A percentile compares a stretch with the other conserved stretches of the same genome.
Evolutionary conservation across 2,329 filamentous ascomycete species (phyloP).

Genomic region (Fusarium circinatum): DNA sequence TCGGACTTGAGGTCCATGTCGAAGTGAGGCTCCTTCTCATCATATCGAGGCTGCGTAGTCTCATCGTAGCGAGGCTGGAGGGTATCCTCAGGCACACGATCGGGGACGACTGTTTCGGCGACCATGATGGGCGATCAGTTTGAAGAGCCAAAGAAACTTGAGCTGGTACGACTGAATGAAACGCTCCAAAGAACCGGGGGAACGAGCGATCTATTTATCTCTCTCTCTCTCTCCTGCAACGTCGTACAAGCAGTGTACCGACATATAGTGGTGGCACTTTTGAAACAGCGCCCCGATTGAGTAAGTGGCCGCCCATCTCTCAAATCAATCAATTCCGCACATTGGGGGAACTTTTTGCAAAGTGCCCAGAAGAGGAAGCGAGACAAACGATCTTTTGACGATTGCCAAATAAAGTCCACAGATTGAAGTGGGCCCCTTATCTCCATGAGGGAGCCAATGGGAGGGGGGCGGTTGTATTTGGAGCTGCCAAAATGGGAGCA

Average conservation of each 20-base stretch:
- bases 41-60: constrained; percentile 25
- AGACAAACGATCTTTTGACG: constrained; percentile 23
- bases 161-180: constrained; percentile 8
- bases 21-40: constrained; percentile 41
- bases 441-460: background rate
- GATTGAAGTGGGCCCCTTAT: constrained; percentile 14
- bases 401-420: background rate
- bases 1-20: constrained; percentile 45
- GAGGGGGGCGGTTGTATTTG: background rate
- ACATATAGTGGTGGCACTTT: constrained; percentile 8
- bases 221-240: background rate
- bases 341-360: constrained; percentile 15
- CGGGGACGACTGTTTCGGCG: constrained; percentile 31
- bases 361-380: constrained; percentile 9
- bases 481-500: constrained; percentile 27
- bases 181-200: background rate
- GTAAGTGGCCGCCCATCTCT: background rate
- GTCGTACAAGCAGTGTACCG: background rate
- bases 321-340: background rate
- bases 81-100: constrained; percentile 24
- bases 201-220: constrained; percentile 18
- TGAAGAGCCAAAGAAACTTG: background rate
- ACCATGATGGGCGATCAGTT: constrained; percentile 25
- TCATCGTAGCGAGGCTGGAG: constrained; percentile 39
- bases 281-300: background rate